Evolutionary conservation across 495 filamentous ascomycete genomes (phyloP).

Genomic region (Xylaria scruposa): DNA sequence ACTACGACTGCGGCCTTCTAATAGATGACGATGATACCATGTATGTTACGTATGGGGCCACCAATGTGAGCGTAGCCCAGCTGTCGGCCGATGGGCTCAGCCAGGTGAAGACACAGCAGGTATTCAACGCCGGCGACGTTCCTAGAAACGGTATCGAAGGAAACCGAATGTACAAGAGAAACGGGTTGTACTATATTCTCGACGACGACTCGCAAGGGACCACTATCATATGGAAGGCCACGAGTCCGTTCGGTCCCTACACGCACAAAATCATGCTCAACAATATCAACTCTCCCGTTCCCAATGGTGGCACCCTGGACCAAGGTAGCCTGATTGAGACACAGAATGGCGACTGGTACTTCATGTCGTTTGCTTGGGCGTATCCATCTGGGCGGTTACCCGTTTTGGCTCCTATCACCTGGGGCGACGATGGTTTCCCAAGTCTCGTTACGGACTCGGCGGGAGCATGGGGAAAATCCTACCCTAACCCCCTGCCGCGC

Average conservation of each 20-base stretch:
- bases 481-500: too few relatives aligned
- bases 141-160: constrained; percentile 57
- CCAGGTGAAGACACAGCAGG: constrained; percentile 50
- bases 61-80: constrained; percentile 48
- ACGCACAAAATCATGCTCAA: constrained; percentile 43
- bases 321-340: constrained; percentile 64
- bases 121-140: constrained; percentile 46
- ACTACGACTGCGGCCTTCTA: constrained; percentile 65
- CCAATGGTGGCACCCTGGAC: constrained; percentile 53
- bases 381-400: constrained; percentile 63
- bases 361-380: constrained; percentile 60
- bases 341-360: constrained; percentile 62
- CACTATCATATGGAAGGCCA: constrained; percentile 57
- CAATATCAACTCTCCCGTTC: constrained; percentile 48
- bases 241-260: constrained; percentile 57
- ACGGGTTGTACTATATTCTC: constrained; percentile 63
- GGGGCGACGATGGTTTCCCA: constrained; percentile 27
- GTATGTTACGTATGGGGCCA: constrained; percentile 48
- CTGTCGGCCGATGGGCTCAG: constrained; percentile 54
- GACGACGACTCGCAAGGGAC: constrained; percentile 51
- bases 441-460: too few relatives aligned
- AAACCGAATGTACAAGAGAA: constrained; percentile 60
- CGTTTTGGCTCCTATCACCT: constrained; percentile 61
- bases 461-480: too few relatives aligned
- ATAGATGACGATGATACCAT: constrained; percentile 64